Conservation (phyloP, 2,329 filamentous ascomycete species). For the Hypoxylon sp. region DNA sequence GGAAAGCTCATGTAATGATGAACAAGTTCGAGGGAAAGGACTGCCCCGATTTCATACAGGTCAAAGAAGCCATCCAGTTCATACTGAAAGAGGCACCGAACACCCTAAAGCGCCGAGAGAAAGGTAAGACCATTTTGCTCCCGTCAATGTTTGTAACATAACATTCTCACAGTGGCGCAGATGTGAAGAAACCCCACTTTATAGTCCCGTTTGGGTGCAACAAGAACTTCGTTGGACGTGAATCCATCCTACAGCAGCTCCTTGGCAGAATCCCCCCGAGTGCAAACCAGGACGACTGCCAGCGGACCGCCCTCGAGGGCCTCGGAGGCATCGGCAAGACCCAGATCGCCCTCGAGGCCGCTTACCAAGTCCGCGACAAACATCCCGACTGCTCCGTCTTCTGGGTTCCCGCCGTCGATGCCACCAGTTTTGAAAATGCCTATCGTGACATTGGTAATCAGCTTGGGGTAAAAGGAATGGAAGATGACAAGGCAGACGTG, state of each 20-base stretch:
- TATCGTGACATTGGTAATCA: neutral
- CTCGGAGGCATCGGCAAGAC: slow-evolving; percentile 3
- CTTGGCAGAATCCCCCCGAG: slow-evolving; percentile 15
- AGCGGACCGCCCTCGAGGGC: neutral
- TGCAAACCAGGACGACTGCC: slow-evolving; percentile 8
- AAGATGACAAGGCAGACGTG: no score
- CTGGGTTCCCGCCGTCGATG: neutral
- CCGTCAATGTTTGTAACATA: no score
- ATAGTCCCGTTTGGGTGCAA: slow-evolving; percentile 31
- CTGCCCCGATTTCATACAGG: no score
- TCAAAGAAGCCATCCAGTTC: no score
- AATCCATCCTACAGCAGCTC: slow-evolving; percentile 15
- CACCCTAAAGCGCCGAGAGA: no score
- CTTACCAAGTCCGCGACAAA: neutral
- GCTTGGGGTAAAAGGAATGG: slow-evolving; percentile 7
- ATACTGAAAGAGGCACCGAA: no score
- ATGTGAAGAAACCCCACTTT: no score
- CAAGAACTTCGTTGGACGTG: slow-evolving; percentile 24
- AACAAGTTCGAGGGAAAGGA: no score
- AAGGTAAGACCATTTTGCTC: no score
- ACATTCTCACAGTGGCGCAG: no score
- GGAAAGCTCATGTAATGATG: no score
- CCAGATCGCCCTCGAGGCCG: neutral
- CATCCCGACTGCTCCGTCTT: slow-evolving; percentile 1
- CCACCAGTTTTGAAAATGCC: slow-evolving; percentile 4